phyloP scores from a whole-genome alignment of 371 early-diverging fungal species.

The Actinomortierella ambigua region DNA sequence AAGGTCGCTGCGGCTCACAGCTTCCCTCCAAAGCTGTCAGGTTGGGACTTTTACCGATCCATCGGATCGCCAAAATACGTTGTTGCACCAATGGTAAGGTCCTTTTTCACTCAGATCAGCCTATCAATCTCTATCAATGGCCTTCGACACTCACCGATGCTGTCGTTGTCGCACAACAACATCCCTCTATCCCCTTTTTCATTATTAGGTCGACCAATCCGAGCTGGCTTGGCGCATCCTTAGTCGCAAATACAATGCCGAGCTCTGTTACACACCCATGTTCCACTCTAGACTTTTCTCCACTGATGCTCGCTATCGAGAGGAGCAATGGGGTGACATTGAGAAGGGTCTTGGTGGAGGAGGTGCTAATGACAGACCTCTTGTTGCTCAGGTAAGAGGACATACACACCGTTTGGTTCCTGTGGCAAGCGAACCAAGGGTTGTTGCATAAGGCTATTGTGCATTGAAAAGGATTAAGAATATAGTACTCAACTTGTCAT shows the following conservation, averaged over 20 bases:
- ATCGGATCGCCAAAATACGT: conserved; percentile 78
- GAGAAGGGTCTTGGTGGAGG: conserved; percentile 56
- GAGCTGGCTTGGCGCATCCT: conserved; percentile 96
- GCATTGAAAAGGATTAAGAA: background rate
- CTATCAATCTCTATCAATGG: too few species aligned
- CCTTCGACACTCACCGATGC: too few species aligned
- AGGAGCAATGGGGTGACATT: conserved; percentile 69
- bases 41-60: conserved; percentile 82
- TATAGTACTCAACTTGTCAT: background rate
- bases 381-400: conserved; percentile 84
- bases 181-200: too few species aligned
- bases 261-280: conserved; percentile 99
- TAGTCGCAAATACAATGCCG: conserved; percentile 87
- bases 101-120: too few species aligned
- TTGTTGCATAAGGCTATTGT: background rate
- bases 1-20: conserved; percentile 18
- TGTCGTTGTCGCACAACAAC: too few species aligned
- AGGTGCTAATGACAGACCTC: conserved; percentile 78
- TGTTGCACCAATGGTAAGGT: conserved; percentile 95
- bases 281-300: conserved; percentile 91
- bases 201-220: conserved; percentile 72
- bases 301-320: conserved; percentile 63
- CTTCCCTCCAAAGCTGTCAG: conserved; percentile 63
- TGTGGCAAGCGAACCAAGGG: background rate
- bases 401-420: background rate